Conservation (phyloP, 1,284 basidiomycete genomes). For the Pterulicium gracile region DNA sequence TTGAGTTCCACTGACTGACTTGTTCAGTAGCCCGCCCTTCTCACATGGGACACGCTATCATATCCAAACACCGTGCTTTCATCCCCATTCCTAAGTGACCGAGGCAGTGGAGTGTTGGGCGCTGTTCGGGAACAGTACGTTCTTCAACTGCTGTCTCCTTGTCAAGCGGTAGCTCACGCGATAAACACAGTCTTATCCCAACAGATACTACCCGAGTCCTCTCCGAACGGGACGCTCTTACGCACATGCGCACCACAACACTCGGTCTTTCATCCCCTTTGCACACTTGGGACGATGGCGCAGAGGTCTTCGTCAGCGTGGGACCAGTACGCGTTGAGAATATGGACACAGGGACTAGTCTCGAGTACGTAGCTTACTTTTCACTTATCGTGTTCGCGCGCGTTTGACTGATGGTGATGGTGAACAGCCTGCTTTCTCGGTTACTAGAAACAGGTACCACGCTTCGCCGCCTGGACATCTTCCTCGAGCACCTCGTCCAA, state of each 20-base stretch:
- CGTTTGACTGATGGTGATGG: no score
- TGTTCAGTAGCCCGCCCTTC: slow-evolving; percentile 11
- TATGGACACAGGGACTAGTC: no score
- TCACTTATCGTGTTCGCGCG: no score
- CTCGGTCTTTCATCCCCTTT: slow-evolving; percentile 56
- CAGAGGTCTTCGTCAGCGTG: slow-evolving; percentile 38
- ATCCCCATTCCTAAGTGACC: slow-evolving; percentile 56
- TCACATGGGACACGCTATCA: slow-evolving; percentile 53
- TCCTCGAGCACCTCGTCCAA: slow-evolving; percentile 31
- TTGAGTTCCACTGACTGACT: no score
- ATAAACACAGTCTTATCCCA: no score
- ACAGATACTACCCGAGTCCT: no score
- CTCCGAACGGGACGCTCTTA: no score
- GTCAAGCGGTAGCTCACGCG: no score
- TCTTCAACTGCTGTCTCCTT: no score
- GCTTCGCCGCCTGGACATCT: slow-evolving; percentile 50
- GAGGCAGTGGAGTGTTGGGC: slow-evolving; percentile 35
- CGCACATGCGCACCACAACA: no score
- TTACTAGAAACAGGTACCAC: slow-evolving; percentile 56
- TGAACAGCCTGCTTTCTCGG: slow-evolving; percentile 39
- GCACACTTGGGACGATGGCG: slow-evolving; percentile 43
- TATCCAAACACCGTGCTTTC: slow-evolving; percentile 19
- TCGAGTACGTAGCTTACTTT: no score
- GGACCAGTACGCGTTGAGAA: slow-evolving; percentile 8
- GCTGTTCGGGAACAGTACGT: slow-evolving; percentile 48